phyloP scores from a whole-genome alignment of 345 rosid species.

The Sisymbrium altissimum region DNA sequence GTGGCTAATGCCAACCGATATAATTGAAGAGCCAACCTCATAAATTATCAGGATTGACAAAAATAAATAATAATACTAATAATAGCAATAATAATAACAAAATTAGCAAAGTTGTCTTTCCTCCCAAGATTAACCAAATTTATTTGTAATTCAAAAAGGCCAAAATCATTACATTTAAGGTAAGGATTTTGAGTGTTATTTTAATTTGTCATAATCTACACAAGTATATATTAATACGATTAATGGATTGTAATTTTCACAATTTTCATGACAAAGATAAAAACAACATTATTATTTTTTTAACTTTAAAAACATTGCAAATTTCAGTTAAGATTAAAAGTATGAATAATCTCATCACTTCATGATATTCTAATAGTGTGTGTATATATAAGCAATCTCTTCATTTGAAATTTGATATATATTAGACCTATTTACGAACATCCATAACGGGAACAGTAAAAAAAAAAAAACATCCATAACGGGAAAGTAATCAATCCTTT shows the following conservation, averaged over 20 bases:
- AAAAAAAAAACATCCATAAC: neutral
- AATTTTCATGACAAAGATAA: neutral
- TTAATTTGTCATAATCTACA: neutral
- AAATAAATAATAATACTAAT: too few relatives aligned
- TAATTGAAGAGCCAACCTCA: conserved; percentile 18
- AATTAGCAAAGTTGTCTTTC: neutral
- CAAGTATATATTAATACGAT: neutral
- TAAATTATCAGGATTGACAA: neutral
- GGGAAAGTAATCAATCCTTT: neutral
- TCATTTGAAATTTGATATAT: too few relatives aligned
- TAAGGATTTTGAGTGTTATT: neutral
- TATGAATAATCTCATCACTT: neutral
- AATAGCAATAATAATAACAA: too few relatives aligned
- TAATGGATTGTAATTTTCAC: neutral
- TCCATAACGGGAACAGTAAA: neutral
- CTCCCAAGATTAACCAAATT: neutral
- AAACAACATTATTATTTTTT: neutral
- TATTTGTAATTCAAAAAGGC: neutral
- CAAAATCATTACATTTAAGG: neutral
- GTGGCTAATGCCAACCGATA: neutral
- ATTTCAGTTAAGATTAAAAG: neutral
- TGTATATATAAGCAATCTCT: too few relatives aligned
- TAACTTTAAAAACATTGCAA: too few relatives aligned
- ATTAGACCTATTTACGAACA: neutral
- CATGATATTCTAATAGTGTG: neutral